A percentile compares a stretch with the other conserved stretches of the same genome.
Evolutionary conservation across 1,284 basidiomycete genomes (phyloP).

Genomic region (Melampsora larici-populina): DNA sequence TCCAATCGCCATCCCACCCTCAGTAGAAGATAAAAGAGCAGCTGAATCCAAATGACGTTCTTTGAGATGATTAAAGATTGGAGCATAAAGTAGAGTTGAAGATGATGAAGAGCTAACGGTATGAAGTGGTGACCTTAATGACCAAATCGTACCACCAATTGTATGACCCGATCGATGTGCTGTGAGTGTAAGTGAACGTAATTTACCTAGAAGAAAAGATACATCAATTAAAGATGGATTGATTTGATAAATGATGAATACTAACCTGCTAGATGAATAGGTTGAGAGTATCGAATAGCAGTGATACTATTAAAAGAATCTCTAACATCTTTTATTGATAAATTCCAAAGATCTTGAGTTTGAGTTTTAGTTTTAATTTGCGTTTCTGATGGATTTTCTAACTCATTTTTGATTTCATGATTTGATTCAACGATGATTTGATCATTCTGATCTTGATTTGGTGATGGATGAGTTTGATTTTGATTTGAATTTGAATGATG

Average conservation of each 20-base stretch:
- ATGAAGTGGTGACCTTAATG: conserved; percentile 77
- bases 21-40: conserved; percentile 67
- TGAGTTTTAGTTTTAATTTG: conserved; percentile 47
- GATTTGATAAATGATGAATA: conserved; percentile 24
- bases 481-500: too few relatives aligned
- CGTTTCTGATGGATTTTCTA: neutral
- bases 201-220: conserved; percentile 64
- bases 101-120: conserved; percentile 60
- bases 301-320: conserved; percentile 88
- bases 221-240: conserved; percentile 21
- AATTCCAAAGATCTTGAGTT: conserved; percentile 61
- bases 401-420: conserved; percentile 45
- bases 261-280: conserved; percentile 85
- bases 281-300: too few relatives aligned
- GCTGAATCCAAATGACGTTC: conserved; percentile 96
- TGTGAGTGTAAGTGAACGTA: conserved; percentile 86
- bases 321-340: conserved; percentile 79
- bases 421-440: conserved; percentile 22
- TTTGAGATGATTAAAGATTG: conserved; percentile 92
- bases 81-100: conserved; percentile 91
- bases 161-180: conserved; percentile 95
- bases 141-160: conserved; percentile 96
- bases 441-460: conserved; percentile 8
- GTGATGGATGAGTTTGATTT: conserved; percentile 41
- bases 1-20: conserved; percentile 64